These are phyloP conservation scores for Parmales sp. DNA, from an alignment of 108 stramenopile genomes.

Conservation along the genomic window DNA sequence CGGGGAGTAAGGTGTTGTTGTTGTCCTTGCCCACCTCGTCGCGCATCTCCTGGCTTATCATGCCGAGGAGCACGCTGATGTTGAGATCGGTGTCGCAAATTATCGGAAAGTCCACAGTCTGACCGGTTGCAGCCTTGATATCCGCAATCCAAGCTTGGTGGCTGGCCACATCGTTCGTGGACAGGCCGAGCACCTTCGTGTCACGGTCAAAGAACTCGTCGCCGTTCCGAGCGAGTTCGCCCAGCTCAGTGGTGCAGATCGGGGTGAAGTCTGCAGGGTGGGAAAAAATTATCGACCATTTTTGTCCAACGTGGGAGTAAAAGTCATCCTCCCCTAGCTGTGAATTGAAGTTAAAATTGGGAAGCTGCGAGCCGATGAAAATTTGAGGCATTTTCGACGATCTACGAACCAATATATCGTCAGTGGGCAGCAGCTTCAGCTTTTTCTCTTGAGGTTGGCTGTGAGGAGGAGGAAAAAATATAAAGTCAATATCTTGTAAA, in stretches of 20 bases:
- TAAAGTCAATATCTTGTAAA: no score
- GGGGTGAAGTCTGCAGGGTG: conserved; percentile 75
- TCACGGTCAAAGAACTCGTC: conserved; percentile 48
- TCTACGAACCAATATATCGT: no score
- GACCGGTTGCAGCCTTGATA: conserved; percentile 29
- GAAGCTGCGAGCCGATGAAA: no score
- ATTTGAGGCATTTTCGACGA: no score
- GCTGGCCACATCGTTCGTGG: conserved; percentile 17
- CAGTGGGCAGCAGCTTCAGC: no score
- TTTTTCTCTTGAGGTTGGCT: no score
- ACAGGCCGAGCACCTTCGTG: conserved; percentile 28
- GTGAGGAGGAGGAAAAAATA: no score
- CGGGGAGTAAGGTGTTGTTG: no score
- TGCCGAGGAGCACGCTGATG: conserved; percentile 17
- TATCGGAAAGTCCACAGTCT: conserved; percentile 28
- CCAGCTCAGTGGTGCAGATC: conserved; percentile 80
- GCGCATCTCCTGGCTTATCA: conserved; percentile 21
- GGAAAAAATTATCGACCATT: conserved; percentile 64
- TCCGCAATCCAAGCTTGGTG: conserved; percentile 34
- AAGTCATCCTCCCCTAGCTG: background rate
- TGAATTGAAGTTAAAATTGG: background rate
- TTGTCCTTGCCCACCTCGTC: conserved; percentile 26
- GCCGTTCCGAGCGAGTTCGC: conserved; percentile 45
- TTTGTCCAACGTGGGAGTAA: background rate
- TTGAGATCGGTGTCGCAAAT: conserved; percentile 33